A percentile compares a stretch with the other conserved stretches of the same genome.
Evolutionary conservation across 768 basidiomycete species (phyloP).

Genomic region (Boletus pseudo-olivaceus): DNA sequence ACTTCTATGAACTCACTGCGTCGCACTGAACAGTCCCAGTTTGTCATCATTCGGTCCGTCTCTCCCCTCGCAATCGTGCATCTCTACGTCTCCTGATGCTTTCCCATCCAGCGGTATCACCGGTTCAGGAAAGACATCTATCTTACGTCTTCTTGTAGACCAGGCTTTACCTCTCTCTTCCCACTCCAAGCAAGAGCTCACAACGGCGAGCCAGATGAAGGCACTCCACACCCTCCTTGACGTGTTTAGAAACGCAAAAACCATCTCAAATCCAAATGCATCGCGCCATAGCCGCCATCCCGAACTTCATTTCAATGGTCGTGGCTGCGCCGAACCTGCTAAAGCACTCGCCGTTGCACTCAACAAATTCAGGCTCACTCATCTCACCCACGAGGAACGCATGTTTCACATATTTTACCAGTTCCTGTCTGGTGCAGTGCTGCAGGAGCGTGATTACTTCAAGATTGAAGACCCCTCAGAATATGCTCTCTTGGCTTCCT

Average conservation of each 20-base stretch:
- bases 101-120: conserved; percentile 68
- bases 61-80: neutral
- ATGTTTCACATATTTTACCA: conserved; percentile 93
- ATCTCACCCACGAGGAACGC: conserved; percentile 78
- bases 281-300: conserved; percentile 78
- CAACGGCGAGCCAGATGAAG: conserved; percentile 71
- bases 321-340: conserved; percentile 71
- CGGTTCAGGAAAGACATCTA: conserved; percentile 81
- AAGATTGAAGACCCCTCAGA: conserved; percentile 79
- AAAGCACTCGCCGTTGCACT: conserved; percentile 80
- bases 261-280: conserved; percentile 79
- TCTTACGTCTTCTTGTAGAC: conserved; percentile 66
- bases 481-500: conserved; percentile 79
- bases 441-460: conserved; percentile 73
- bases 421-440: conserved; percentile 78
- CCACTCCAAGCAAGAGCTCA: conserved; percentile 72
- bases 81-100: neutral
- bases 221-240: conserved; percentile 75
- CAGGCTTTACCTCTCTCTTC: conserved; percentile 82
- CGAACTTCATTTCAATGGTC: conserved; percentile 82
- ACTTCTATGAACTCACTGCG: conserved; percentile 86
- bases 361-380: conserved; percentile 81
- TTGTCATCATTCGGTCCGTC: conserved; percentile 69
- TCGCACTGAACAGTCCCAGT: conserved; percentile 71
- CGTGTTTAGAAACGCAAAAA: conserved; percentile 90